These are phyloP conservation scores for Aspergillus funiculosus DNA, from an alignment of 495 filamentous ascomycete genomes.

Conservation along the genomic window DNA sequence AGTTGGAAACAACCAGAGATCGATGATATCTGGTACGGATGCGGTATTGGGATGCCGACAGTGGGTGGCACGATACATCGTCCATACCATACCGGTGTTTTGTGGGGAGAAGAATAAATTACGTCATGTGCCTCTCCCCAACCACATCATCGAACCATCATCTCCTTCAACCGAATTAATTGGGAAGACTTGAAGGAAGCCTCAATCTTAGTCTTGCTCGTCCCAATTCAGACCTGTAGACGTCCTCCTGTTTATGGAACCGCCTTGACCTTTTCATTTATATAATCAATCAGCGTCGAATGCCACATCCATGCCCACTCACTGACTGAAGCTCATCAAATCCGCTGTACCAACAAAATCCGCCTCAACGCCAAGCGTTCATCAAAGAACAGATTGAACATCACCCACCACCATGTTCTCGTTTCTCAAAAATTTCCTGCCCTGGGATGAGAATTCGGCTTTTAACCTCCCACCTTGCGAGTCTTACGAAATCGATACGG, in stretches of 20 bases:
- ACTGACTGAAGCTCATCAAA: not conserved
- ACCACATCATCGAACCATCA: constrained; percentile 2
- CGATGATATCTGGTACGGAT: no score
- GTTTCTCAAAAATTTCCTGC: constrained; percentile 18
- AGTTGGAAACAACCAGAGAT: no score
- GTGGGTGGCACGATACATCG: no score
- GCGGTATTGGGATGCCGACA: no score
- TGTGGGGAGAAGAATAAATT: not conserved
- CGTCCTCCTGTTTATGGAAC: no score
- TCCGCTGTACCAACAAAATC: not conserved
- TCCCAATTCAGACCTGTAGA: no score
- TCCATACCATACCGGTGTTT: no score
- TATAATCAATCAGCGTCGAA: not conserved
- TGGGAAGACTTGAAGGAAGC: not conserved
- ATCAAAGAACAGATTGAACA: no score
- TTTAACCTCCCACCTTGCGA: constrained; percentile 66
- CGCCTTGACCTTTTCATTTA: no score
- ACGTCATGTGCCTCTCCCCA: constrained; percentile 6
- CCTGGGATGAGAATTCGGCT: constrained; percentile 24
- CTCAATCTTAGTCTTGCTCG: not conserved
- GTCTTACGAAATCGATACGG: constrained; percentile 71
- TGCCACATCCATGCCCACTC: no score
- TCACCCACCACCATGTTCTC: constrained; percentile 25
- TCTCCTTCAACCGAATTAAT: constrained; percentile 9
- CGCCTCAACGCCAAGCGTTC: constrained; percentile 6